phyloP scores from a whole-genome alignment of 192 early-diverging fungal genomes.

The Lunasporangiospora selenospora region DNA sequence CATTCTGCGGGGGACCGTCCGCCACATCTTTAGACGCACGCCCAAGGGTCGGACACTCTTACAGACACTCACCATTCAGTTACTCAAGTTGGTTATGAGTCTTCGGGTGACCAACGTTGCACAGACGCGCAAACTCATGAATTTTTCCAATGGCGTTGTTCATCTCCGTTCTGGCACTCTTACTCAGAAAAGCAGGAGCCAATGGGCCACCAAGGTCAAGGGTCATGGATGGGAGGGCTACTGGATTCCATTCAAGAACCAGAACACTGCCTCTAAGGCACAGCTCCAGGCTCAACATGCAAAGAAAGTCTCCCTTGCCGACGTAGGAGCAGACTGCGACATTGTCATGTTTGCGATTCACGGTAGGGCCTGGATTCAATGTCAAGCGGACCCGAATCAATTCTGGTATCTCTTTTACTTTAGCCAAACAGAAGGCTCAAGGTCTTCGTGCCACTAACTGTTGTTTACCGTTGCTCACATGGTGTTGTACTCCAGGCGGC shows the following conservation, averaged over 20 bases:
- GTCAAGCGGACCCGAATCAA: too few species aligned
- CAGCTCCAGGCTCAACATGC: neutral
- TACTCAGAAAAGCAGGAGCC: conserved; percentile 19
- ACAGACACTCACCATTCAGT: conserved; percentile 5
- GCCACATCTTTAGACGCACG: conserved; percentile 23
- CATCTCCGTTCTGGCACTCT: conserved; percentile 26
- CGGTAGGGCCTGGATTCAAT: too few species aligned
- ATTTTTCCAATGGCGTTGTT: neutral
- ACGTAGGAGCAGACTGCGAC: conserved; percentile 37
- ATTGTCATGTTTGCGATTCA: conserved; percentile 43
- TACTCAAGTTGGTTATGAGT: conserved; percentile 23
- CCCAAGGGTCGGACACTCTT: conserved; percentile 32
- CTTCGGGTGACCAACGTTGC: conserved; percentile 11
- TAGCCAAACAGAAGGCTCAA: too few species aligned
- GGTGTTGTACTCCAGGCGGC: conserved; percentile 30
- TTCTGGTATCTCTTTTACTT: too few species aligned
- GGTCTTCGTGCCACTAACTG: too few species aligned
- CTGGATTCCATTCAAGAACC: conserved; percentile 45
- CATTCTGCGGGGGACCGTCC: conserved; percentile 22
- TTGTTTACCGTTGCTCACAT: too few species aligned
- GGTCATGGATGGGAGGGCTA: conserved; percentile 33
- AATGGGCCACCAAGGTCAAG: conserved; percentile 40
- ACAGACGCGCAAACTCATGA: conserved; percentile 25
- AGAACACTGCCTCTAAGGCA: conserved; percentile 13
- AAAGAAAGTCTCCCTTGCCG: conserved; percentile 2